Evolutionary conservation across 192 early-diverging fungal species (phyloP).

Genomic region (Linnemannia hyalina): DNA sequence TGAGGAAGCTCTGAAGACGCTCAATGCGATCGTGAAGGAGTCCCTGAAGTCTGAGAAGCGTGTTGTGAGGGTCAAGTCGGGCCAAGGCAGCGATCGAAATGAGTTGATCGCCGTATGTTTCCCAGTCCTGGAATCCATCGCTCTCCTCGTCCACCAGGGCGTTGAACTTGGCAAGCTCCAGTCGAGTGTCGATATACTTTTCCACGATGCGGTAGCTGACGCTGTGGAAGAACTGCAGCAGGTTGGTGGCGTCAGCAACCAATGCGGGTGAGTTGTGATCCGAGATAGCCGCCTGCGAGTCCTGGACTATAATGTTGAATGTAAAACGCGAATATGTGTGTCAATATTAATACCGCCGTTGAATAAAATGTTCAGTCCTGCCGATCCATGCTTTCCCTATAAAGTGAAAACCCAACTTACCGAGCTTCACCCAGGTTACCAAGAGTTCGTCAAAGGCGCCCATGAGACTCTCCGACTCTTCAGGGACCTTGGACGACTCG

Average conservation of each 20-base stretch:
- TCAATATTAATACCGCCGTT: not conserved
- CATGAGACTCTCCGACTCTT: slow-evolving; percentile 64
- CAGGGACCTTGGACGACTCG: slow-evolving; percentile 59
- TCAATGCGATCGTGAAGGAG: slow-evolving; percentile 66
- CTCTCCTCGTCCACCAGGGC: slow-evolving; percentile 65
- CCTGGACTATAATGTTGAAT: slow-evolving; percentile 21
- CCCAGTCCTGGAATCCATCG: slow-evolving; percentile 75
- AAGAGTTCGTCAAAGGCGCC: slow-evolving; percentile 75
- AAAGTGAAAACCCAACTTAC: slow-evolving; percentile 43
- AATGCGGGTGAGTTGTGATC: slow-evolving; percentile 41
- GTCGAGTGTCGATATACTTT: slow-evolving; percentile 71
- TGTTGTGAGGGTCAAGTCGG: slow-evolving; percentile 67
- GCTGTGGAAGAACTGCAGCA: slow-evolving; percentile 63
- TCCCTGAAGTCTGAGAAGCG: slow-evolving; percentile 61
- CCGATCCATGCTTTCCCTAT: not conserved
- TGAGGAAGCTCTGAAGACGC: slow-evolving; percentile 64
- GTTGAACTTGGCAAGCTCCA: slow-evolving; percentile 67
- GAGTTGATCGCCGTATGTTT: slow-evolving; percentile 81
- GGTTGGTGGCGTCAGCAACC: slow-evolving; percentile 48
- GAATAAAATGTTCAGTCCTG: no score
- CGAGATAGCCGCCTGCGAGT: slow-evolving; percentile 46
- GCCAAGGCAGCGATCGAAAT: slow-evolving; percentile 72
- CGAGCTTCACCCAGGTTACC: slow-evolving; percentile 71
- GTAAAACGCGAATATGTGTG: not conserved
- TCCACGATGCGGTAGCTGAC: slow-evolving; percentile 70